phyloP scores from a whole-genome alignment of 805 yeast species.

The Kuraishia piskuri region DNA sequence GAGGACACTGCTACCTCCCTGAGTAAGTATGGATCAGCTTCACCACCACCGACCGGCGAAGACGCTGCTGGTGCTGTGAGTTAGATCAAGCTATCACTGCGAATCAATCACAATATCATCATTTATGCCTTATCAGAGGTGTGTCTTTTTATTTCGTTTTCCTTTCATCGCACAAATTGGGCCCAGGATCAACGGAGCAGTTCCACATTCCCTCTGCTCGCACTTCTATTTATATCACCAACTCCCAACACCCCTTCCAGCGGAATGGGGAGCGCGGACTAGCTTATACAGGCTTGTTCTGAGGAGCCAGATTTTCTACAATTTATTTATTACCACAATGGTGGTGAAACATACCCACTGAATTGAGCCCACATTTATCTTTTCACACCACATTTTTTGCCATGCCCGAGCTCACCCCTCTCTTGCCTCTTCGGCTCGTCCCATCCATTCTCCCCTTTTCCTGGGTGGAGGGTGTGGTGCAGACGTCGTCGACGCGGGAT shows the following conservation, averaged over 20 bases:
- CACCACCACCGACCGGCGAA: background rate
- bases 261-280: background rate
- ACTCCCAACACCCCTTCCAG: background rate
- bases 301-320: background rate
- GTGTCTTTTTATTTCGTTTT: background rate
- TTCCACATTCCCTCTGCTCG: background rate
- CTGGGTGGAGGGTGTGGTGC: background rate
- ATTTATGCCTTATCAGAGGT: background rate
- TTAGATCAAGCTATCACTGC: slow-evolving; percentile 3
- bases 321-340: background rate
- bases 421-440: background rate
- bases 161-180: background rate
- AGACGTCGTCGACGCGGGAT: background rate
- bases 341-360: no score
- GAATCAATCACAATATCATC: slow-evolving; percentile 2
- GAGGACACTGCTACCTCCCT: slow-evolving; percentile 27
- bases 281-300: background rate
- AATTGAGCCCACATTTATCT: no score
- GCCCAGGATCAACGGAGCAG: background rate
- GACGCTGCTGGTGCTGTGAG: no score
- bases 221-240: background rate
- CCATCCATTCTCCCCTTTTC: slow-evolving; percentile 5
- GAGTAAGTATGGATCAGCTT: slow-evolving; percentile 21
- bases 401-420: background rate
- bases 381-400: background rate